phyloP scores from a whole-genome alignment of 2,329 filamentous ascomycete genomes.

The Knufia fluminis region DNA sequence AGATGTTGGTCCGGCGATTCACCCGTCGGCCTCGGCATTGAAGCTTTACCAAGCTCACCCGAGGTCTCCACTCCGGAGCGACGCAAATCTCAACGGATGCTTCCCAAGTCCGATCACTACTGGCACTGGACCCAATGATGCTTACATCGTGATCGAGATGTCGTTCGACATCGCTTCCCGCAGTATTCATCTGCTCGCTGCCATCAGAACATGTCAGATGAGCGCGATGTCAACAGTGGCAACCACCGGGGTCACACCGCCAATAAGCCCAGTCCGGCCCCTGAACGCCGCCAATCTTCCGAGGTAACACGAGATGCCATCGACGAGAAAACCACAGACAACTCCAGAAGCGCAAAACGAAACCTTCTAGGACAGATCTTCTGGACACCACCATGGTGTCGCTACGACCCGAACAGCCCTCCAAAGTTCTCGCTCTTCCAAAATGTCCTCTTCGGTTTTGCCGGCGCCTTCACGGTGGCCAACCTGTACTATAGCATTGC shows the following conservation, averaged over 20 bases:
- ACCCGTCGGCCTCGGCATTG: no score
- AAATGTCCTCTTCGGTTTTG: slow-evolving; percentile 43
- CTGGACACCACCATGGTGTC: slow-evolving; percentile 57
- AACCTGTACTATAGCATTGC: slow-evolving; percentile 77
- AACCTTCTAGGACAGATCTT: slow-evolving; percentile 28
- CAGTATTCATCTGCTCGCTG: background rate
- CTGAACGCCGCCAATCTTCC: background rate
- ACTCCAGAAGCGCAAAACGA: background rate
- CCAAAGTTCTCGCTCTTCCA: slow-evolving; percentile 58
- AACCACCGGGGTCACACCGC: background rate
- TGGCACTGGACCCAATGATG: background rate
- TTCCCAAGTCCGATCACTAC: background rate
- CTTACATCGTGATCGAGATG: background rate
- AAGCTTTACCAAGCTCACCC: background rate
- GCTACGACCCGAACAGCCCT: slow-evolving; percentile 58
- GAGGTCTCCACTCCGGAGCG: background rate
- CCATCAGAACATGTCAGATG: background rate
- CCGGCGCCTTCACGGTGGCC: slow-evolving; percentile 60
- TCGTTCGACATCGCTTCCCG: background rate
- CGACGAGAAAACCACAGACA: background rate
- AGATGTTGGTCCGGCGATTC: no score
- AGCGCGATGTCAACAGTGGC: background rate
- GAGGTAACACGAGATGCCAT: background rate
- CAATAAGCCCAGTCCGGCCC: background rate
- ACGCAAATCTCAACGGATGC: background rate